Percentiles rank a stretch among this genome's conserved stretches.
These are phyloP conservation scores for Mycena pura DNA, from an alignment of 768 basidiomycete species.

Conservation along the genomic window DNA sequence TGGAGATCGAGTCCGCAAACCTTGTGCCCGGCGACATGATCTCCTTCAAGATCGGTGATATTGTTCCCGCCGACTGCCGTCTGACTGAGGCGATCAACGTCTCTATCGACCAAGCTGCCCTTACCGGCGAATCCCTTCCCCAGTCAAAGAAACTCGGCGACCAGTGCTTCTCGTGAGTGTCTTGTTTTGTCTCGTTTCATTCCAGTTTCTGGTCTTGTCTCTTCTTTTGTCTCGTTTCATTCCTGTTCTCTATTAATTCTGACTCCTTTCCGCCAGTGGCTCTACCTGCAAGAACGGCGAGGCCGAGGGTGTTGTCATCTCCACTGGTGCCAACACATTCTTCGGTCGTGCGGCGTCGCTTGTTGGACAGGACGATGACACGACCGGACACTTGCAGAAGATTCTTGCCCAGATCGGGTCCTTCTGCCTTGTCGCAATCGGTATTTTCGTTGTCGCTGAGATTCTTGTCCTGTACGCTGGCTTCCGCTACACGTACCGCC, in stretches of 20 bases:
- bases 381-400: slow-evolving; percentile 97
- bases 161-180: slow-evolving; percentile 95
- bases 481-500: slow-evolving; percentile 90
- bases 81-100: slow-evolving; percentile 96
- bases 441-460: slow-evolving; percentile 93
- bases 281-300: slow-evolving; percentile 99
- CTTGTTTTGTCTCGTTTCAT: not conserved
- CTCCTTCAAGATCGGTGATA: slow-evolving; percentile 98
- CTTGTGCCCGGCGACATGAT: slow-evolving; percentile 97
- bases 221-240: not conserved
- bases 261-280: slow-evolving; percentile 56
- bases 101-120: slow-evolving; percentile 97
- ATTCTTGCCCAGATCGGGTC: slow-evolving; percentile 98
- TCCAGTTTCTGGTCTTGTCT: not conserved
- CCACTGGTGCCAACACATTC: slow-evolving; percentile 97
- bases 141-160: slow-evolving; percentile 91
- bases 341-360: slow-evolving; percentile 98
- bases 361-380: slow-evolving; percentile 97
- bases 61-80: slow-evolving; percentile 97
- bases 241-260: slow-evolving; percentile 12
- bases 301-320: slow-evolving; percentile 98
- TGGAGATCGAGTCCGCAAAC: slow-evolving; percentile 87
- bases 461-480: slow-evolving; percentile 93
- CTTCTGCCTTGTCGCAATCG: slow-evolving; percentile 96
- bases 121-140: slow-evolving; percentile 97